Base-by-base conservation (phyloP, 768 basidiomycete species). In the Cystobasidium ongulense region DNA sequence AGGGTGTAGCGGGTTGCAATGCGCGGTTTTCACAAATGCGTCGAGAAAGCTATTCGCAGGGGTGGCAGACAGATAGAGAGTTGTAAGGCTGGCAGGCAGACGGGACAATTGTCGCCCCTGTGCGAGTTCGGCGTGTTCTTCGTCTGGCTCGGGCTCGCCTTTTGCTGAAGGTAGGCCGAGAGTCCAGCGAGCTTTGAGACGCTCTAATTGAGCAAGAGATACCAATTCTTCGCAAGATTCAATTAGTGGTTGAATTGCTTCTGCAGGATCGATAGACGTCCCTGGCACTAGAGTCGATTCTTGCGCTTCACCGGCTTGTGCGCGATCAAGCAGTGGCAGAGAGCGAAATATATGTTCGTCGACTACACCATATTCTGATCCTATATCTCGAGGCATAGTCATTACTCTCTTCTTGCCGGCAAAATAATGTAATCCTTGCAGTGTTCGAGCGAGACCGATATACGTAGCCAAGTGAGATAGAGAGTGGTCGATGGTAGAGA, bases 311-410 rank as follows among this genome's bases (percentile, higher is more conserved):
- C 68, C 68, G 31, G 54, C 68, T 36, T 59, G 33, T 54, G 35
- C 50, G 7, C 53, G 33, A 54, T 33, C 33, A 5, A 67, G 65
- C 15, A 54, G 53, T 8, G 68, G 68, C 31, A 71, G 38, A n/a
- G 68, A 46, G 17, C 68, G 68, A 38, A 57, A 71, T 29, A 71
- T n/a, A 17, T 54, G 52, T 35, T 71, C 68, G 53, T 71, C 68
- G 25, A 71, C 68, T 27, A 71, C 33, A 7, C 68, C 68, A 38
- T 71, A 52, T 18, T 31, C 54, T n/a, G 68, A 25, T 3, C 15
- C 50, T 11, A 71, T 54, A 59, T 71, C 68, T 18, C 54, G 50
- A 3, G 68, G 68, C 23, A 71, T 33, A 35, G 54, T 54, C 68
- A 71, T 71, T 5, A 43, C 53, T n/a, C 68, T 23, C 54, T 71